These are phyloP conservation scores for Hypoxylon rickii DNA, from an alignment of 495 filamentous ascomycete species.

Conservation along the genomic window DNA sequence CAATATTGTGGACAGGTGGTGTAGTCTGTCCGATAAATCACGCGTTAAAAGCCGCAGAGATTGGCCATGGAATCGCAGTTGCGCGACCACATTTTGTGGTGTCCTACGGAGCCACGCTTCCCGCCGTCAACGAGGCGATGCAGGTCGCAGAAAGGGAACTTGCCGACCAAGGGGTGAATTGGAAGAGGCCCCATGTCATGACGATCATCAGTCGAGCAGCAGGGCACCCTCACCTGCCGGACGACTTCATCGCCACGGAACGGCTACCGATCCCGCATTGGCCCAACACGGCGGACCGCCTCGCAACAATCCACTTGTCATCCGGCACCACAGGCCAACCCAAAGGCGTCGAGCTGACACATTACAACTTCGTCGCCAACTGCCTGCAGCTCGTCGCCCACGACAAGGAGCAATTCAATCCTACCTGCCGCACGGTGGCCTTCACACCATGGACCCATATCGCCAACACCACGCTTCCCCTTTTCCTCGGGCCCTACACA, in stretches of 20 bases:
- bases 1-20: conserved; percentile 37
- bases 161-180: conserved; percentile 17
- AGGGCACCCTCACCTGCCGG: conserved; percentile 22
- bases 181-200: conserved; percentile 24
- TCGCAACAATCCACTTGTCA: conserved; percentile 35
- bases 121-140: conserved; percentile 21
- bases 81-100: conserved; percentile 39
- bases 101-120: conserved; percentile 31
- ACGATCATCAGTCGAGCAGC: conserved; percentile 24
- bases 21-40: conserved; percentile 33
- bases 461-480: conserved; percentile 43
- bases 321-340: conserved; percentile 74
- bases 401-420: conserved; percentile 37
- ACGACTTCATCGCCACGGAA: conserved; percentile 28
- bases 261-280: conserved; percentile 44
- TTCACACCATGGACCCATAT: conserved; percentile 48
- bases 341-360: conserved; percentile 79
- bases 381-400: conserved; percentile 41
- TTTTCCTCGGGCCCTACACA: conserved; percentile 38
- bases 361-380: conserved; percentile 72
- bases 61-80: conserved; percentile 31
- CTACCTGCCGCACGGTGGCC: conserved; percentile 34
- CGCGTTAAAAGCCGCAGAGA: conserved; percentile 32
- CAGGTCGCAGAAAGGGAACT: conserved; percentile 20
- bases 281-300: conserved; percentile 26